These are phyloP conservation scores for Neonectria sp. DNA, from an alignment of 2,329 filamentous ascomycete species.

Conservation along the genomic window DNA sequence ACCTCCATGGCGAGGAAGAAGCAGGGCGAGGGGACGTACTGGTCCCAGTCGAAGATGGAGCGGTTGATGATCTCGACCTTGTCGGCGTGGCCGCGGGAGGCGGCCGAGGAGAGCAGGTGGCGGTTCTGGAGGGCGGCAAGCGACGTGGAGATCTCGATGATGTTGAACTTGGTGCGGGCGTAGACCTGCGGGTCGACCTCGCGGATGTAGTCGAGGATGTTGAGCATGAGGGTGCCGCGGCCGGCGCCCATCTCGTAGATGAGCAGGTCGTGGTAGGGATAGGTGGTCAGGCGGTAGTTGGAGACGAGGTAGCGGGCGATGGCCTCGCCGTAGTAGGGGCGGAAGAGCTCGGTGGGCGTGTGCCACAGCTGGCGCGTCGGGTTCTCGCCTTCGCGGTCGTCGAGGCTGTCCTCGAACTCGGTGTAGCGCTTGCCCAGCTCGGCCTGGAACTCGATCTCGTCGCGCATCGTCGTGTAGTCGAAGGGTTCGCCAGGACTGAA, in stretches of 20 bases:
- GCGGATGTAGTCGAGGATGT: constrained; percentile 97
- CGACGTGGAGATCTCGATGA: constrained; percentile 93
- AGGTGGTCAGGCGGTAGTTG: constrained; percentile 95
- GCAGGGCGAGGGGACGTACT: constrained; percentile 90
- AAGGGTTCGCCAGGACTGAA: constrained; percentile 95
- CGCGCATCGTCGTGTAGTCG: constrained; percentile 83
- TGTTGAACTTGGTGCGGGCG: constrained; percentile 90
- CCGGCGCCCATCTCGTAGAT: constrained; percentile 99
- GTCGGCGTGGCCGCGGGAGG: constrained; percentile 81
- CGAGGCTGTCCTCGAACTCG: constrained; percentile 90
- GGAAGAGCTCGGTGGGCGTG: constrained; percentile 96
- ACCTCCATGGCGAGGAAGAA: constrained; percentile 99
- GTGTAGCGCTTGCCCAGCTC: constrained; percentile 85
- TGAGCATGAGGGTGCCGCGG: constrained; percentile 97
- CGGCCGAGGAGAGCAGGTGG: constrained; percentile 77
- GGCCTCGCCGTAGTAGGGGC: constrained; percentile 96
- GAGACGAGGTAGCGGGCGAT: constrained; percentile 96
- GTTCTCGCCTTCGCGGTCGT: constrained; percentile 75
- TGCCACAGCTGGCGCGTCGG: constrained; percentile 95
- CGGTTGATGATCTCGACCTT: constrained; percentile 96
- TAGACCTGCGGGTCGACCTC: constrained; percentile 93
- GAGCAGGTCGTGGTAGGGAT: constrained; percentile 95
- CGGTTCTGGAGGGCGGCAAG: constrained; percentile 84
- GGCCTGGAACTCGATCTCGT: constrained; percentile 88
- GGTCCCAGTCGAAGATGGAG: constrained; percentile 94